Base-by-base conservation (phyloP, 352 stramenopile species). In the Pythium aphanidermatum region DNA sequence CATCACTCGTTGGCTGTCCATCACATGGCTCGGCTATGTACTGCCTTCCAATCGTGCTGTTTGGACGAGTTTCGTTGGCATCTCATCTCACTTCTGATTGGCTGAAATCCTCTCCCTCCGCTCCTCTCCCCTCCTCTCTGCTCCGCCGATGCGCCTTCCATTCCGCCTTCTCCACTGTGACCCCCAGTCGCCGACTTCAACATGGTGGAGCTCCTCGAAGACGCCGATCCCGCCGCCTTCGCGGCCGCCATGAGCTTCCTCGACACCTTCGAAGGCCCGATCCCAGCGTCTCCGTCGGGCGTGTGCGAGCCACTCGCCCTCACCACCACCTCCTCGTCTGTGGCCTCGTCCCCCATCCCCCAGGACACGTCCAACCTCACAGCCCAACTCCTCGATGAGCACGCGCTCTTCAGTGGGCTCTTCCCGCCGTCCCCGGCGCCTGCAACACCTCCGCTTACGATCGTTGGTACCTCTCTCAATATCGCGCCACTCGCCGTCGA, bases 181-280 rank as follows among this genome's bases (percentile, higher is more conserved):
- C n/a, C n/a, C n/a, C n/a, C n/a, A n/a, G n/a, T n/a, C n/a, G n/a
- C n/a, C n/a, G n/a, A n/a, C n/a, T n/a, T n/a, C 7, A 17, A 27
- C 19, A 58, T 58, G 50, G 50, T 51, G 13, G 40, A 51, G 35
- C 27, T 58, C 11, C 26, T 58, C 21, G 49, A 44, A 26, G 48
- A 56, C 32, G 48, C 36, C 17, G 48, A 56, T 20, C 24, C 39
- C n/a, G 48, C 43, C 26, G 36, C 27, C 29, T 59, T 59, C 21
- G 51, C 52, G 16, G 51, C 51, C 24, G 43, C 51, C 28, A 52
- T 59, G 51, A 34, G 47, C 28, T 59, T 59, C 29, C 51, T 59
- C 14, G 51, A 59, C 36, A 43, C 52, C 24, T 59, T 46, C 37
- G 42, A 46, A 16, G 42, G 42, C 25, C n/a, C n/a, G n/a, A n/a